Conservation (phyloP, 805 yeast species). For the Pichia membranifaciens region DNA sequence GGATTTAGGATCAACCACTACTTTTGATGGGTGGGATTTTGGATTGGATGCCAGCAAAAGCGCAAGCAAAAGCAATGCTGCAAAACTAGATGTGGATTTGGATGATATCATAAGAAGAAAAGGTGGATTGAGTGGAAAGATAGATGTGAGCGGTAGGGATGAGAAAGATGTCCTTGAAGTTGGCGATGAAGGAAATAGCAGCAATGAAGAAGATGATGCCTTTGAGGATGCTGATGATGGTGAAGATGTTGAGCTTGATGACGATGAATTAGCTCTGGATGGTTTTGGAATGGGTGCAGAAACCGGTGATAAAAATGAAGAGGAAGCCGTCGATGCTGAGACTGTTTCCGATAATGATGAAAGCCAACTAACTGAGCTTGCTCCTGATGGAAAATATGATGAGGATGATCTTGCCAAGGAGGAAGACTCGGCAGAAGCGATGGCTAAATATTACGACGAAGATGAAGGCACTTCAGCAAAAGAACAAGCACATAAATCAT, state of each 20-base stretch:
- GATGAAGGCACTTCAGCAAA: slow-evolving; percentile 42
- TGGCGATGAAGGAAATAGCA: slow-evolving; percentile 36
- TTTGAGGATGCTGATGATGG: slow-evolving; percentile 31
- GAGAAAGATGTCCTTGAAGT: slow-evolving; percentile 32
- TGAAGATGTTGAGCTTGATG: slow-evolving; percentile 27
- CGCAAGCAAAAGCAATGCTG: slow-evolving; percentile 13
- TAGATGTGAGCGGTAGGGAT: slow-evolving; percentile 30
- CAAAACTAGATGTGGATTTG: slow-evolving; percentile 66
- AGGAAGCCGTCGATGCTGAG: slow-evolving; percentile 31
- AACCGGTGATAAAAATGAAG: slow-evolving; percentile 25
- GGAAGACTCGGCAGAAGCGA: slow-evolving; percentile 74
- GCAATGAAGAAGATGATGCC: slow-evolving; percentile 28
- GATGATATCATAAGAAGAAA: slow-evolving; percentile 83
- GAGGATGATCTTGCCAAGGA: slow-evolving; percentile 41
- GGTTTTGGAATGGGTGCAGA: slow-evolving; percentile 36
- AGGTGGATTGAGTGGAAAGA: slow-evolving; percentile 49
- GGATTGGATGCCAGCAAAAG: slow-evolving; percentile 36
- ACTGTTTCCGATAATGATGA: slow-evolving; percentile 24
- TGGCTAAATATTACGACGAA: slow-evolving; percentile 68
- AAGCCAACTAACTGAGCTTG: slow-evolving; percentile 24
- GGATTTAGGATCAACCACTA: slow-evolving; percentile 26
- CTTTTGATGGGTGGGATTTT: slow-evolving; percentile 83
- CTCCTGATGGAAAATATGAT: slow-evolving; percentile 28
- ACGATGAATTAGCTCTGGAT: slow-evolving; percentile 37
- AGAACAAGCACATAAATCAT: slow-evolving; percentile 50